Conservation (phyloP, 306 rosid species). For the Cucurbita moschata region DNA sequence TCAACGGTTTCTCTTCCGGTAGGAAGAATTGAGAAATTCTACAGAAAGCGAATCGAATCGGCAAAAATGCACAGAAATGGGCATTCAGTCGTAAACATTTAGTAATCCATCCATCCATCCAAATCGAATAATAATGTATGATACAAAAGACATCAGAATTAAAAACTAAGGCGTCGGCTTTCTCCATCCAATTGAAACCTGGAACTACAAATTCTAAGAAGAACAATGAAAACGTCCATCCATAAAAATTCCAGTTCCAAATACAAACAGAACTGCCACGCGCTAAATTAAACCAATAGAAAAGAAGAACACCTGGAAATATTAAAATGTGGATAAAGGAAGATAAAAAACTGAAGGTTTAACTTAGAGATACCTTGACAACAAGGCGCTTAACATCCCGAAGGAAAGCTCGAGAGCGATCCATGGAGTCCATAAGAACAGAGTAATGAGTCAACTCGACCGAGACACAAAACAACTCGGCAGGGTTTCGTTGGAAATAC, state of each 20-base stretch:
- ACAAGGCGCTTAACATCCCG: slow-evolving; percentile 51
- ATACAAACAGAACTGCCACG: neutral
- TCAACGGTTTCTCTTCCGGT: neutral
- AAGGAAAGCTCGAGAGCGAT: slow-evolving; percentile 50
- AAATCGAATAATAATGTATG: neutral
- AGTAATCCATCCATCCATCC: neutral
- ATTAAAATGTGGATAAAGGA: neutral
- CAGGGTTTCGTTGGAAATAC: neutral
- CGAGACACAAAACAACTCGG: neutral
- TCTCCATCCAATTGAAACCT: neutral
- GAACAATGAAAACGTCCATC: neutral
- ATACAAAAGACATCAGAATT: neutral
- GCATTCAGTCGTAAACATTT: no score
- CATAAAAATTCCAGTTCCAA: neutral
- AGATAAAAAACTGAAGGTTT: neutral
- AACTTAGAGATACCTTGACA: slow-evolving; percentile 33
- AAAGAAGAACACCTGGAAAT: neutral
- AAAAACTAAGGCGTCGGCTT: neutral
- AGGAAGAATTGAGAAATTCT: neutral
- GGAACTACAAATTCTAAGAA: neutral
- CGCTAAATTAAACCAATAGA: neutral
- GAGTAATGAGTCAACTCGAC: slow-evolving; percentile 6
- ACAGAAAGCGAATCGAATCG: neutral
- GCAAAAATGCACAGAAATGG: neutral
- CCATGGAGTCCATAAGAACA: slow-evolving; percentile 20